Base-by-base conservation (phyloP, 768 basidiomycete genomes). In the Pisolithus tinctorius region DNA sequence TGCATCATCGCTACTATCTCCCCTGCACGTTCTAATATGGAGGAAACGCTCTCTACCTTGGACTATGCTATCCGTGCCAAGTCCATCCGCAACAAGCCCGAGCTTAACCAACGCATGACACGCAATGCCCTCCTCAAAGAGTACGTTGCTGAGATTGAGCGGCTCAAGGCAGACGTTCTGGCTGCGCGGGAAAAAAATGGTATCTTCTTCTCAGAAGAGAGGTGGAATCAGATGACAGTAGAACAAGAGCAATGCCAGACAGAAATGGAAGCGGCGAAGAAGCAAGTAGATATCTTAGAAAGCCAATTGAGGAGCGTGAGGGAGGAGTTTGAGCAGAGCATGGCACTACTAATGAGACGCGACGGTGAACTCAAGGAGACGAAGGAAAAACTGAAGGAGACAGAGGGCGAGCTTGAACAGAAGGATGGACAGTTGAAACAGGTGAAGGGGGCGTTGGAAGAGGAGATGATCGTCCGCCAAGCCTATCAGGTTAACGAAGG, bases 1-100 rank as follows among this genome's bases (percentile, higher is more conserved):
- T 95, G 93, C 60, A 93, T 99, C 63, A 89, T 99, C 55, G 96
- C 94, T 0, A 98, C 96, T 6, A 82, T 97, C 60, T 95, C 93
- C 8, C 95, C 96, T 1, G 89, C 92, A 4, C 83, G 90, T 23
- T 89, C 84, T 25, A 97, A 95, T 63, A 80, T 95, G 72, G 96
- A 99, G 68, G 96, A 98, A 69, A 98, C 96, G 0, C 79, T 96
- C 17, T 96, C 94, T 3, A 99, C 96, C 0, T 84, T 99, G 41
- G 93, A 97, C 66, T 99, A 99, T 60, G 95, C 96, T 29, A 79
- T 92, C 43, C 84, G 91, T 25, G 96, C 96, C 27, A 97, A 95
- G 65, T 88, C 89, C 25, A 98, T 99, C 62, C 81, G 84, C 47
- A 98, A 98, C 71, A 86, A 88, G 60, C 96, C 96, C 7, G 94